Base-by-base conservation (phyloP, 495 filamentous ascomycete genomes). In the Halenospora varia region DNA sequence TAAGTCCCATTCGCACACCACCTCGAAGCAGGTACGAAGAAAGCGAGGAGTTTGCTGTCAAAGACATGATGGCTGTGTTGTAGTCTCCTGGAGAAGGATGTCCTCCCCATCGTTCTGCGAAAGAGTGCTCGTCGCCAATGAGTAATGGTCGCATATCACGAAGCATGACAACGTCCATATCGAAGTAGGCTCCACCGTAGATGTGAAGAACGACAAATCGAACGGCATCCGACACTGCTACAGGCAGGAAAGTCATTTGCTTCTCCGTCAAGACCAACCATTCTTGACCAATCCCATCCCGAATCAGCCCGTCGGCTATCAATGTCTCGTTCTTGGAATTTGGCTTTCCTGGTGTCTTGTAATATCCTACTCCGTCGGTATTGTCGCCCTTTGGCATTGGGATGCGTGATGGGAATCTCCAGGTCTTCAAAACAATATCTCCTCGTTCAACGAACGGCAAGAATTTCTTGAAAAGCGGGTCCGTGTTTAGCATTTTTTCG, bases 111-210 rank as follows among this genome's bases (percentile, higher is more conserved):
- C 81, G 71, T 59, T 83, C 80, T 10, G 80, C 80, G 59, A 82
- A 83, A 4, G 76, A 66, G 49, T 78, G 77, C 25, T 76, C 64
- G 22, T 68, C 70, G 3, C 71, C 65, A 17, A 82, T 66, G 10
- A 82, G 65, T 8, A 83, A 59, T 6, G 80, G 79, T 2, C 80
- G 75, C 70, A 83, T 74, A 60, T 83, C 80, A 18, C 80, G 69
- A 1, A 83, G 68, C 64, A 83, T 73, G 10, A 83, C 71, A 25
- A 83, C 75, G 55, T 83, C 80, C 77, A 82, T 82, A 66, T 83
- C 80, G 53, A 78, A 76, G 53, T 83, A 83, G 15, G 74, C 71
- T 3, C 80, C 80, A 17, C 80, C 80, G 57, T 82, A 72, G 19
- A 82, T 67, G 57, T 83, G 80, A 18, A 83, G 66, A 17, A 82